These are phyloP conservation scores for Fraxinus baroniana DNA, from an alignment of 305 asterid species.

Conservation along the genomic window DNA sequence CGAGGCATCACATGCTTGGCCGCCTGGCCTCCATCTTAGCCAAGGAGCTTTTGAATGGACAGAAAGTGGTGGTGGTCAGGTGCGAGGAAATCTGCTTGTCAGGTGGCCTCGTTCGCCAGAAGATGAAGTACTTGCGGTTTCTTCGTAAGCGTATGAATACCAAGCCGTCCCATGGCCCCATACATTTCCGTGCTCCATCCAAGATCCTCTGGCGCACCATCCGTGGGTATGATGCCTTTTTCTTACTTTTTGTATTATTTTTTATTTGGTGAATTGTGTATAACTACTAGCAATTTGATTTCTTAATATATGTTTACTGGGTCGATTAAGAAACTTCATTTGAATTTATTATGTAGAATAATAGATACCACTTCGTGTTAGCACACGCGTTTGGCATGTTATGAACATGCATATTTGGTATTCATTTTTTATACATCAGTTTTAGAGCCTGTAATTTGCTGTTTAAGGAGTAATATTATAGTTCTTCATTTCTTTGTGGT, in stretches of 20 bases:
- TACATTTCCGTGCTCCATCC: constrained; percentile 93
- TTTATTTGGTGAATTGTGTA: background rate
- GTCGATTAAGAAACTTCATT: background rate
- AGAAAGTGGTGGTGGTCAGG: constrained; percentile 71
- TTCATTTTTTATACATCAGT: background rate
- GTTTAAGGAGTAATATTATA: background rate
- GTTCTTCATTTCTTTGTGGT: background rate
- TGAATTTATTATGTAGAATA: background rate
- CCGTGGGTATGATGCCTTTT: constrained; percentile 56
- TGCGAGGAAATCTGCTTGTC: constrained; percentile 90
- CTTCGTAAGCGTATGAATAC: constrained; percentile 95
- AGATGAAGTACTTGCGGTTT: constrained; percentile 83
- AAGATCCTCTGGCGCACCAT: constrained; percentile 96
- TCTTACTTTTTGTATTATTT: no score
- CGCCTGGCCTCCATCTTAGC: constrained; percentile 73
- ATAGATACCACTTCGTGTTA: background rate
- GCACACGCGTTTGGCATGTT: background rate
- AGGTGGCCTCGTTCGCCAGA: constrained; percentile 95
- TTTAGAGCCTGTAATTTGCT: background rate
- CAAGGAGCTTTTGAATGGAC: constrained; percentile 75
- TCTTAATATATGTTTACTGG: background rate
- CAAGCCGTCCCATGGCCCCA: constrained; percentile 93
- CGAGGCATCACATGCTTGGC: constrained; percentile 91
- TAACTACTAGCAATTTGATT: background rate
- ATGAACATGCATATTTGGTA: background rate